Conservation (phyloP, 2,329 filamentous ascomycete genomes). For the Cladosporium sp. region DNA sequence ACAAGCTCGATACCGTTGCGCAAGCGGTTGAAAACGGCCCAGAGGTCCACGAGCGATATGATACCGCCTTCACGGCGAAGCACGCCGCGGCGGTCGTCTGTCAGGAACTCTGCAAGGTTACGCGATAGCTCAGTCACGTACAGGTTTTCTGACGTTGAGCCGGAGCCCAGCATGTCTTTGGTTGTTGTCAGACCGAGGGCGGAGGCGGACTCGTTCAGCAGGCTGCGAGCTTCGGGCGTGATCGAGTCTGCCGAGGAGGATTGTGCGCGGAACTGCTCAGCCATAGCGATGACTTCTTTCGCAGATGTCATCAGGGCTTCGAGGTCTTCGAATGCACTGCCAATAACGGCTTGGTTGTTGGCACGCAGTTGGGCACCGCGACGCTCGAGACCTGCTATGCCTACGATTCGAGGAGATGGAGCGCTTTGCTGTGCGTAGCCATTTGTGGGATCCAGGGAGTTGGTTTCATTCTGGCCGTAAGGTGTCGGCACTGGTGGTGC, state of each 20-base stretch:
- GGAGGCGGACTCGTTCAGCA: slow-evolving; percentile 78
- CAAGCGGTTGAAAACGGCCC: slow-evolving; percentile 92
- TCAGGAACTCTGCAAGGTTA: slow-evolving; percentile 84
- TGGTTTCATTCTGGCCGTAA: slow-evolving; percentile 36
- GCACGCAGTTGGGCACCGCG: slow-evolving; percentile 80
- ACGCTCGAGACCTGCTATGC: slow-evolving; percentile 89
- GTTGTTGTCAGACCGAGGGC: slow-evolving; percentile 89
- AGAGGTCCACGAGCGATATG: slow-evolving; percentile 85
- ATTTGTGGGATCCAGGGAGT: slow-evolving; percentile 34
- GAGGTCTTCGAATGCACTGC: slow-evolving; percentile 90
- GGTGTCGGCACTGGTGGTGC: slow-evolving; percentile 82
- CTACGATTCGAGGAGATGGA: slow-evolving; percentile 62
- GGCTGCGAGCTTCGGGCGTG: slow-evolving; percentile 68
- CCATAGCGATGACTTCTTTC: slow-evolving; percentile 91
- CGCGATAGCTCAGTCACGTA: slow-evolving; percentile 86
- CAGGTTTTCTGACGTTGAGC: slow-evolving; percentile 71
- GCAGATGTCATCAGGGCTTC: slow-evolving; percentile 97
- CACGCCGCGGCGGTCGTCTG: slow-evolving; percentile 77
- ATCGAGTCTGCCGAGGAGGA: slow-evolving; percentile 41
- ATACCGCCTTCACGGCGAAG: slow-evolving; percentile 81
- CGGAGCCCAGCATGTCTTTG: slow-evolving; percentile 86
- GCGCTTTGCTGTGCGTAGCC: slow-evolving; percentile 23
- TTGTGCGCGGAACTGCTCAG: slow-evolving; percentile 80
- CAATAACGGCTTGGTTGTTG: slow-evolving; percentile 91
- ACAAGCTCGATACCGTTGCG: slow-evolving; percentile 92